Percentiles rank a stretch among this genome's conserved stretches.
Evolutionary conservation across 306 rosid genomes (phyloP).

Genomic region (Hippophae gyantsensis): DNA sequence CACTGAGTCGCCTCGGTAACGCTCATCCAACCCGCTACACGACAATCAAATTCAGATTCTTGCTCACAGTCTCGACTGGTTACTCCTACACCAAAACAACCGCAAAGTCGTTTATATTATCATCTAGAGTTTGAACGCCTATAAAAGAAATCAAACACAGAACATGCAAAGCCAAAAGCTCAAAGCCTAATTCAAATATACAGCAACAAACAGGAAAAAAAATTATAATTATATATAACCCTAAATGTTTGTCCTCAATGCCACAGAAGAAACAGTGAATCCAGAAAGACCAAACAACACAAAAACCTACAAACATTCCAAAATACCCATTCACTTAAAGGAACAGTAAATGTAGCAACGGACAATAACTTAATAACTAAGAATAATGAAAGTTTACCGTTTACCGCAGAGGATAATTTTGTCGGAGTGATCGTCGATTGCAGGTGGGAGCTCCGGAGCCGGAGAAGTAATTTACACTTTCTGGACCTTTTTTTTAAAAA

Average conservation of each 20-base stretch:
- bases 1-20: constrained; percentile 15
- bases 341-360: constrained; percentile 10
- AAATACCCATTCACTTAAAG: not conserved
- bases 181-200: not conserved
- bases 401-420: constrained; percentile 1
- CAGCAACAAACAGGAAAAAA: constrained; percentile 11
- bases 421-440: constrained; percentile 24
- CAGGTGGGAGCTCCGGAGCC: constrained; percentile 27
- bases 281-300: constrained; percentile 6
- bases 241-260: constrained; percentile 18
- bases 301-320: constrained; percentile 3
- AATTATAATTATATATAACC: not conserved
- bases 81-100: constrained; percentile 5
- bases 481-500: too few relatives aligned
- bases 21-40: constrained; percentile 9
- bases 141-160: constrained; percentile 12
- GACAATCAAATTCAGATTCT: constrained; percentile 1
- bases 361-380: constrained; percentile 9
- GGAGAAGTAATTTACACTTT: constrained; percentile 15
- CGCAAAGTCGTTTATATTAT: constrained; percentile 16
- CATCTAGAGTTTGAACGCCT: constrained; percentile 9
- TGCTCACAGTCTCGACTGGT: constrained; percentile 8
- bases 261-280: not conserved
- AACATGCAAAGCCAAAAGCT: not conserved
- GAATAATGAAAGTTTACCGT: not conserved